phyloP scores from a whole-genome alignment of 208 protist species.

The Wallacemonas sp. region DNA sequence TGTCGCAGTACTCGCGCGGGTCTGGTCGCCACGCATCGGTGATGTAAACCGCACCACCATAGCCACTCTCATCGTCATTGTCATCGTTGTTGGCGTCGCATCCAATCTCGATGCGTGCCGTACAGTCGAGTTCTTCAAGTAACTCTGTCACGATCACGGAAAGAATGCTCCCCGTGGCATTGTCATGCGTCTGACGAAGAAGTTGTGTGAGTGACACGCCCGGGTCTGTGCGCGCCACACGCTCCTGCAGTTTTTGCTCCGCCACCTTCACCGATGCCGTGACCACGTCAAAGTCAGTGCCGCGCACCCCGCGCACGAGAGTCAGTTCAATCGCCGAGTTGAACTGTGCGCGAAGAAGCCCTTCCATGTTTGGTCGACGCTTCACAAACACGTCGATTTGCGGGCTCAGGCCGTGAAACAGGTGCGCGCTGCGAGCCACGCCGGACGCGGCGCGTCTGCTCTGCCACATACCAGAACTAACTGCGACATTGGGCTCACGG shows the following conservation, averaged over 20 bases:
- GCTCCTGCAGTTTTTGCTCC: background rate
- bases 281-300: background rate
- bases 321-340: slow-evolving; percentile 2
- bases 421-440: background rate
- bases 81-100: background rate
- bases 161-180: background rate
- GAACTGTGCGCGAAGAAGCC: background rate
- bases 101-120: slow-evolving; percentile 7
- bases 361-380: slow-evolving; percentile 1
- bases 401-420: background rate
- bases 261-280: background rate
- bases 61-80: background rate
- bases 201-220: background rate
- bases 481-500: no score
- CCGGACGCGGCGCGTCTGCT: no score
- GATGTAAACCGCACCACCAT: slow-evolving; percentile 6
- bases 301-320: background rate
- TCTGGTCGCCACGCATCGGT: background rate
- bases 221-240: background rate
- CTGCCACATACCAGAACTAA: no score
- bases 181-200: background rate
- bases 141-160: background rate
- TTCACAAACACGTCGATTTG: slow-evolving; percentile 8
- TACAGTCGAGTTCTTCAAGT: slow-evolving; percentile 9
- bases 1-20: background rate